Percentiles rank a stretch among this genome's conserved stretches.
Evolutionary conservation across 2,329 filamentous ascomycete genomes (phyloP).

Genomic region (Xylaria sp.): DNA sequence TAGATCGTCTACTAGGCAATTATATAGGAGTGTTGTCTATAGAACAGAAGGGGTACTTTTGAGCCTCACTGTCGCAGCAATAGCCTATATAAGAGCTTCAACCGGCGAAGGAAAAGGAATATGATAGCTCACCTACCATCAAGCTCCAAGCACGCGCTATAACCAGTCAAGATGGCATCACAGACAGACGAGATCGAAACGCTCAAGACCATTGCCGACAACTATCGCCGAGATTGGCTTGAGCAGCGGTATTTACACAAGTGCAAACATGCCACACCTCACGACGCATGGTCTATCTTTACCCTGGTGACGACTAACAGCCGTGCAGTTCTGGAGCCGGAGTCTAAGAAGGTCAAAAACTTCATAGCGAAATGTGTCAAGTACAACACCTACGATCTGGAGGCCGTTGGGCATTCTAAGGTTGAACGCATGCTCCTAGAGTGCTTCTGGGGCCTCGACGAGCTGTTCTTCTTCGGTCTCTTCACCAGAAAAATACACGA

Average conservation of each 20-base stretch:
- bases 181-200: neutral
- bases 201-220: neutral
- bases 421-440: neutral
- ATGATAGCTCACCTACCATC: neutral
- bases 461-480: slow-evolving; percentile 3
- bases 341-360: neutral
- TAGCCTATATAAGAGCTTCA: neutral
- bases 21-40: neutral
- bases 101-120: neutral
- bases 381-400: neutral
- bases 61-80: neutral
- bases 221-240: neutral
- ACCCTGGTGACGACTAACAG: neutral
- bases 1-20: neutral
- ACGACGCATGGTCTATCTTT: neutral
- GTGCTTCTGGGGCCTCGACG: neutral
- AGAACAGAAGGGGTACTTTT: neutral
- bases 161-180: neutral
- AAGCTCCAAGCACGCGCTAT: neutral
- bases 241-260: neutral
- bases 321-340: neutral
- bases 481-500: neutral
- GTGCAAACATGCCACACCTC: neutral
- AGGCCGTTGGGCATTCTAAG: neutral
- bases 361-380: neutral